These are phyloP conservation scores for Gyrodon lividus DNA, from an alignment of 768 basidiomycete genomes.

Conservation along the genomic window DNA sequence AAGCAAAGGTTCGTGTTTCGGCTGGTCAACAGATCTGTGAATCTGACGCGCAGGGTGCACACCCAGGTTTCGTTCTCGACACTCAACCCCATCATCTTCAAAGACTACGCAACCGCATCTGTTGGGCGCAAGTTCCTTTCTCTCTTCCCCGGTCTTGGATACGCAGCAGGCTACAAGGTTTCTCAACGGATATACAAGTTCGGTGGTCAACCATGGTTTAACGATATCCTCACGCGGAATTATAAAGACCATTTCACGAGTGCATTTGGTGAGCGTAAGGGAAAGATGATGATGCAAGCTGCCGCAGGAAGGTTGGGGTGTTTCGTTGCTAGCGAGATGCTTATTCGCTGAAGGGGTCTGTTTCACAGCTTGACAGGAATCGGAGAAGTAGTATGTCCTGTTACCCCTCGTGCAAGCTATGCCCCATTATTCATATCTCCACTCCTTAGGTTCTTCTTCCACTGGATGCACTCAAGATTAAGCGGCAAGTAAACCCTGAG, in stretches of 20 bases:
- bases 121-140: constrained; percentile 72
- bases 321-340: not conserved
- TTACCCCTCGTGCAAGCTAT: not conserved
- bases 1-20: constrained; percentile 57
- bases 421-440: not conserved
- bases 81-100: constrained; percentile 82
- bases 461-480: constrained; percentile 96
- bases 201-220: constrained; percentile 97
- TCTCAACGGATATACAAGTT: constrained; percentile 96
- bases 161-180: constrained; percentile 98
- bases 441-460: constrained; percentile 77
- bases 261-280: constrained; percentile 89
- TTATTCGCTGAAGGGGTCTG: not conserved
- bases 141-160: constrained; percentile 97
- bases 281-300: constrained; percentile 95
- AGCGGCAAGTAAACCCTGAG: constrained; percentile 97
- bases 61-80: constrained; percentile 59
- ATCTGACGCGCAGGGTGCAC: not conserved
- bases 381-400: constrained; percentile 83
- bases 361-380: constrained; percentile 64
- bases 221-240: constrained; percentile 82
- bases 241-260: constrained; percentile 81
- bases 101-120: constrained; percentile 72
- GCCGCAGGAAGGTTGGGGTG: constrained; percentile 79
- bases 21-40: not conserved